phyloP scores from a whole-genome alignment of 345 rosid genomes.

The Orychophragmus violaceus region DNA sequence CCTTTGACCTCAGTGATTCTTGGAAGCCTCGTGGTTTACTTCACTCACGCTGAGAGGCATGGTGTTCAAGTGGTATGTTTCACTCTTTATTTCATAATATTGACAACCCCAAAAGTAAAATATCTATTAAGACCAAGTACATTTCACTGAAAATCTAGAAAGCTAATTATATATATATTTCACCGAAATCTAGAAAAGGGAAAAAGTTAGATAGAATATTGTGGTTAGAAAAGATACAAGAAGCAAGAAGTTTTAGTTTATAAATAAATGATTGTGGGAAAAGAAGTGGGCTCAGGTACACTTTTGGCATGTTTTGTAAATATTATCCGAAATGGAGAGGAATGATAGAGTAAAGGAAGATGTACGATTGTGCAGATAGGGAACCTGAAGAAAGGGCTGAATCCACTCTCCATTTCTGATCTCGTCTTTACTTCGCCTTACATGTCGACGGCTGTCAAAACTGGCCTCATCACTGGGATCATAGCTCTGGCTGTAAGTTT shows the following conservation, averaged over 20 bases:
- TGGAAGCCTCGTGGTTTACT: slow-evolving; percentile 78
- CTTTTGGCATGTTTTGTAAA: not conserved
- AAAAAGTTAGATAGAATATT: slow-evolving; percentile 7
- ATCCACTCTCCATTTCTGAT: slow-evolving; percentile 65
- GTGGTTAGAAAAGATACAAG: slow-evolving; percentile 18
- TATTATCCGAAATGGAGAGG: slow-evolving; percentile 2
- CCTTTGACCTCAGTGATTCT: slow-evolving; percentile 79
- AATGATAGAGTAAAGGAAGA: slow-evolving; percentile 3
- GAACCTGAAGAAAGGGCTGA: slow-evolving; percentile 69
- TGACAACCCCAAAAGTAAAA: not conserved
- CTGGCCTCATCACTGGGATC: slow-evolving; percentile 77
- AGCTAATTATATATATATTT: not conserved
- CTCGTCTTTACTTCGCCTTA: slow-evolving; percentile 63
- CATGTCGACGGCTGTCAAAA: slow-evolving; percentile 52
- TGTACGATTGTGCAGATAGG: slow-evolving; percentile 56
- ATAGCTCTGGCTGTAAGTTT: slow-evolving; percentile 80
- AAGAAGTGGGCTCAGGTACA: slow-evolving; percentile 6
- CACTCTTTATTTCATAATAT: not conserved
- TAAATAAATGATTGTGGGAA: too few species aligned
- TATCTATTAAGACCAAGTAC: not conserved
- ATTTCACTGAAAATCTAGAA: not conserved
- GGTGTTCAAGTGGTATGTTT: slow-evolving; percentile 82
- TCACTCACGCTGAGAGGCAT: slow-evolving; percentile 87
- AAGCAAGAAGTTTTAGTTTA: too few species aligned
- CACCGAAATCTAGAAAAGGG: not conserved